A percentile compares a stretch with the other conserved stretches of the same genome.
phyloP scores from a whole-genome alignment of 441 rosid species.

The Corymbia calophylla region DNA sequence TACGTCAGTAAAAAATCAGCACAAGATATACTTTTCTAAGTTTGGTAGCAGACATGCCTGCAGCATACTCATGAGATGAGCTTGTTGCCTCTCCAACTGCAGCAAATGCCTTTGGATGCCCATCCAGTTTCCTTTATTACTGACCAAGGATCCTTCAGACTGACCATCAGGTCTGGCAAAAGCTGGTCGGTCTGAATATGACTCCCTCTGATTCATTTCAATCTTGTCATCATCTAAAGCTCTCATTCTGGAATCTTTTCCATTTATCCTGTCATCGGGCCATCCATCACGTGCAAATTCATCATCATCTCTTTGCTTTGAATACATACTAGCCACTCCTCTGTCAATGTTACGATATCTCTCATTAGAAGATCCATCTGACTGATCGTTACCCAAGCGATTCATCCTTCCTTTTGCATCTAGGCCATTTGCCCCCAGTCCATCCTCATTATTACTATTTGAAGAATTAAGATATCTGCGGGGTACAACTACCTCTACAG shows the following conservation, averaged over 20 bases:
- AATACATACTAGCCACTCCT: conserved; percentile 24
- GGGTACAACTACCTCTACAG: conserved; percentile 94
- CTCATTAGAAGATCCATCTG: conserved; percentile 37
- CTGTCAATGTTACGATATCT: conserved; percentile 41
- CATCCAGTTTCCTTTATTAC: conserved; percentile 84
- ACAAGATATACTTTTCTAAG: neutral
- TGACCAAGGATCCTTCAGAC: conserved; percentile 64
- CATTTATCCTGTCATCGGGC: conserved; percentile 30
- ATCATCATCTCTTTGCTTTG: conserved; percentile 22
- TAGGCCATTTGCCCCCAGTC: conserved; percentile 35
- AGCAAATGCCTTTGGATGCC: conserved; percentile 94
- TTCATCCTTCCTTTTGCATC: conserved; percentile 45
- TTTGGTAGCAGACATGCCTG: conserved; percentile 45
- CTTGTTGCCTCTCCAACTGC: conserved; percentile 94
- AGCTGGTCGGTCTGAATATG: conserved; percentile 42
- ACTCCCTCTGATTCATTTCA: conserved; percentile 47
- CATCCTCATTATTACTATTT: conserved; percentile 51
- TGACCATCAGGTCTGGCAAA: conserved; percentile 57
- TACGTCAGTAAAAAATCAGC: neutral
- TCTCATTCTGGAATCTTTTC: conserved; percentile 50
- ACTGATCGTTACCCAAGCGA: conserved; percentile 34
- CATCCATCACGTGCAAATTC: conserved; percentile 22
- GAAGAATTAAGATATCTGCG: conserved; percentile 58
- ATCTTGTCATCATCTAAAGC: conserved; percentile 46
- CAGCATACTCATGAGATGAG: conserved; percentile 90